Evolutionary conservation across 73 alveolate species (phyloP).

Genomic region (Breviolum minutum): DNA sequence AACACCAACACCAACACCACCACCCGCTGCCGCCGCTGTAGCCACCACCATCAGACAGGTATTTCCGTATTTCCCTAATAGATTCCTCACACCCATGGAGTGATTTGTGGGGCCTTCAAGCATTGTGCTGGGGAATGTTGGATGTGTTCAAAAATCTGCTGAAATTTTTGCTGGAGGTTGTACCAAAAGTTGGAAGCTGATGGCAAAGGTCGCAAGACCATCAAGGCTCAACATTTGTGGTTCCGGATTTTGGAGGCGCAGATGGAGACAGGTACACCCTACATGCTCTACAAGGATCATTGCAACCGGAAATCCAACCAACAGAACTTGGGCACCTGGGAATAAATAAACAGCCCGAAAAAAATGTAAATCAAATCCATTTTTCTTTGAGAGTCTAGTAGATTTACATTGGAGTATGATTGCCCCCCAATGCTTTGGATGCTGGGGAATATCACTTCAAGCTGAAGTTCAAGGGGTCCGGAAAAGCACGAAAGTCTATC

Average conservation of each 20-base stretch:
- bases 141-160: background rate
- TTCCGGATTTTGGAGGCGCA: slow-evolving; percentile 98
- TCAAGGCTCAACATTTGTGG: slow-evolving; percentile 96
- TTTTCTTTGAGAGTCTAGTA: too few relatives aligned
- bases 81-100: too few relatives aligned
- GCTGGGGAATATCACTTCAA: too few relatives aligned
- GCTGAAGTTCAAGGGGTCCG: too few relatives aligned
- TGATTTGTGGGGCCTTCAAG: slow-evolving; percentile 98
- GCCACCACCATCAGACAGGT: slow-evolving; percentile 84
- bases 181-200: slow-evolving; percentile 97
- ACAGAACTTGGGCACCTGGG: slow-evolving; percentile 96
- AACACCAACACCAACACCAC: too few relatives aligned
- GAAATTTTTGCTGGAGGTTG: slow-evolving; percentile 96
- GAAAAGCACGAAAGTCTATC: too few relatives aligned
- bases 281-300: slow-evolving; percentile 98
- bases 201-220: slow-evolving; percentile 93
- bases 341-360: too few relatives aligned
- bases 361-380: too few relatives aligned
- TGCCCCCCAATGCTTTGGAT: too few relatives aligned
- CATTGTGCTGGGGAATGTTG: slow-evolving; percentile 94
- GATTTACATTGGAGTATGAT: too few relatives aligned
- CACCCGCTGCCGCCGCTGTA: too few relatives aligned
- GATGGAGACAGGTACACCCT: slow-evolving; percentile 99
- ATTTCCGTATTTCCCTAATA: too few relatives aligned
- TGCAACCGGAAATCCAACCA: slow-evolving; percentile 96